These are phyloP conservation scores for Cyberlindnera mycetangii DNA, from an alignment of 805 yeast genomes.

Conservation along the genomic window DNA sequence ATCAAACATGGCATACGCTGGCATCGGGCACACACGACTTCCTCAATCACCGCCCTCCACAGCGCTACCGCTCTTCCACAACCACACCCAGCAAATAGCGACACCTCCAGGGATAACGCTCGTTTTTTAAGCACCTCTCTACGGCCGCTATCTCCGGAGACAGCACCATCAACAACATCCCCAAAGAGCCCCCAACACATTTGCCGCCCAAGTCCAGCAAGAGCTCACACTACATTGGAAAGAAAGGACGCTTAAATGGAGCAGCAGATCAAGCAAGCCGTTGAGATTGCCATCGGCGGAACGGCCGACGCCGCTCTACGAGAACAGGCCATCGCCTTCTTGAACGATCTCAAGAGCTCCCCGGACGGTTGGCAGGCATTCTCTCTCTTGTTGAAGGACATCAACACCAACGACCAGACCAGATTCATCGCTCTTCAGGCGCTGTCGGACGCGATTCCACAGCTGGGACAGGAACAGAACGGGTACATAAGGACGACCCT, in stretches of 20 bases:
- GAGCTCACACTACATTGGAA: no score
- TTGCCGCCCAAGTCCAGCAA: conserved; percentile 1
- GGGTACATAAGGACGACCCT: conserved; percentile 26
- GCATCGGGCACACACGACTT: not conserved
- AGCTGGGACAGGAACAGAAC: conserved; percentile 18
- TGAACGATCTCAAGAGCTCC: conserved; percentile 41
- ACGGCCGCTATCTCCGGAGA: not conserved
- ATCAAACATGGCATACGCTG: conserved; percentile 1
- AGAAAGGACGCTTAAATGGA: conserved; percentile 16
- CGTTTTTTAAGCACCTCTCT: not conserved
- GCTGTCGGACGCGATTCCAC: conserved; percentile 25
- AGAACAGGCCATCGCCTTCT: conserved; percentile 40
- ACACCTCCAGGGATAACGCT: not conserved
- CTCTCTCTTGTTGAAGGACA: conserved; percentile 36
- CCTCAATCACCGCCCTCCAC: not conserved
- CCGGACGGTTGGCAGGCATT: conserved; percentile 47
- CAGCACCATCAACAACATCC: not conserved
- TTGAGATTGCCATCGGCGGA: conserved; percentile 31
- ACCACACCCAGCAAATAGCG: not conserved
- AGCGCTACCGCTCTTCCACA: not conserved
- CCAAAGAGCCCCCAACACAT: no score
- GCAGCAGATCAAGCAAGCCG: conserved; percentile 31
- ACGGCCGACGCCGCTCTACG: conserved; percentile 25
- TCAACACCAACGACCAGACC: conserved; percentile 26
- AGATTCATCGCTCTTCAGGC: conserved; percentile 31